A percentile compares a stretch with the other conserved stretches of the same genome.
phyloP scores from a whole-genome alignment of 257 asterid species.

The Ophiorrhiza pumila region DNA sequence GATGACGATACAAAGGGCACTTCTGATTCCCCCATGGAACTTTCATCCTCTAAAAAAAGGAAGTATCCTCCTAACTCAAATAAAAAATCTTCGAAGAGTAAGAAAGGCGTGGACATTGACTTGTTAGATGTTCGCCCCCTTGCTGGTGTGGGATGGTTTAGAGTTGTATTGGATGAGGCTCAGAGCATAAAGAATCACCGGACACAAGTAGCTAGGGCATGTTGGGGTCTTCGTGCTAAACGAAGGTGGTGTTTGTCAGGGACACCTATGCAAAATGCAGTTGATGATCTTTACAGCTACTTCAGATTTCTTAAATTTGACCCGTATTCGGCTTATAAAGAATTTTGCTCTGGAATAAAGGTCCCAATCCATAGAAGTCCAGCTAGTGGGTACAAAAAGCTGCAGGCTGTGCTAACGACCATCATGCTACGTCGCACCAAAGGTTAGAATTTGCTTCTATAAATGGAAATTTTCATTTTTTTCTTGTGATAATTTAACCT shows the following conservation, averaged over 20 bases:
- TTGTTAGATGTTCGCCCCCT: conserved; percentile 76
- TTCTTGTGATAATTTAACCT: not conserved
- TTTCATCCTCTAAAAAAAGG: conserved; percentile 56
- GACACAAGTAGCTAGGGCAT: conserved; percentile 96
- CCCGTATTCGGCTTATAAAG: conserved; percentile 72
- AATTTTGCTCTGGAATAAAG: conserved; percentile 69
- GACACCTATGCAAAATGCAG: conserved; percentile 94
- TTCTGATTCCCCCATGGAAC: conserved; percentile 32
- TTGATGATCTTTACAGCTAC: conserved; percentile 95
- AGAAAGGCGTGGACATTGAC: conserved; percentile 57
- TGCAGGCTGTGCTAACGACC: conserved; percentile 92
- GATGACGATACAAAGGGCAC: conserved; percentile 45
- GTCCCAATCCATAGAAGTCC: conserved; percentile 82
- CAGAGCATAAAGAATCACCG: conserved; percentile 94
- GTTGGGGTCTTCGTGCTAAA: conserved; percentile 99
- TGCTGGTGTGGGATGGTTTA: conserved; percentile 97
- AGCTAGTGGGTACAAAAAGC: conserved; percentile 68
- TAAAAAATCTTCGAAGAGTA: conserved; percentile 53
- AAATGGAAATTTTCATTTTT: not conserved
- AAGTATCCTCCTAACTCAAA: conserved; percentile 43
- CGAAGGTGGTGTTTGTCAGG: conserved; percentile 99
- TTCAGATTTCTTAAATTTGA: conserved; percentile 95
- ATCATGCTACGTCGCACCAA: conserved; percentile 95
- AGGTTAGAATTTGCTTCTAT: conserved; percentile 38
- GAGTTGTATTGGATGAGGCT: conserved; percentile 97